Conservation (phyloP, 192 early-diverging fungal species). For the Paraglomus occultum region DNA sequence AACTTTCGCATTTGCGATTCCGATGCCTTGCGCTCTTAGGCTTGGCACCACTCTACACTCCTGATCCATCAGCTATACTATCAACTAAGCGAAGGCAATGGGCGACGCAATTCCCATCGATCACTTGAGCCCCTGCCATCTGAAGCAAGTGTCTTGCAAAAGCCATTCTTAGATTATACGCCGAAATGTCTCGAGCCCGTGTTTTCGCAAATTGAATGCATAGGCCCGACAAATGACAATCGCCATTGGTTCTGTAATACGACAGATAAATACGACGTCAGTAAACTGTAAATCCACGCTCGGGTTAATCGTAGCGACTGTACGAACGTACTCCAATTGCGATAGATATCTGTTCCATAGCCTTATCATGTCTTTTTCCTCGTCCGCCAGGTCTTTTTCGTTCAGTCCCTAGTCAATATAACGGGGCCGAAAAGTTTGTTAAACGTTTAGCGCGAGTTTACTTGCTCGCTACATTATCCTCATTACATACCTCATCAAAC, state of each 20-base stretch:
- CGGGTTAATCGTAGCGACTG: not conserved
- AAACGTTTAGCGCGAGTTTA: not conserved
- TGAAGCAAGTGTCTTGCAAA: constrained; percentile 24
- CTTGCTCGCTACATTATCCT: not conserved
- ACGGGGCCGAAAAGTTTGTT: not conserved
- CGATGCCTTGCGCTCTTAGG: too few species aligned
- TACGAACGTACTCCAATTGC: constrained; percentile 7
- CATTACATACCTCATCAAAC: constrained; percentile 18
- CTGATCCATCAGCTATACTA: not conserved
- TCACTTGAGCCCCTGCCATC: constrained; percentile 10
- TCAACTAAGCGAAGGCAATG: constrained; percentile 24
- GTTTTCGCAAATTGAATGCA: constrained; percentile 26
- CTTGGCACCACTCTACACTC: too few species aligned
- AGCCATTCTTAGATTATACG: constrained; percentile 18
- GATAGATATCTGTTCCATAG: constrained; percentile 26
- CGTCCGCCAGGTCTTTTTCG: constrained; percentile 16
- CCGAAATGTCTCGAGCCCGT: constrained; percentile 8
- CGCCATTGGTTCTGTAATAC: constrained; percentile 19
- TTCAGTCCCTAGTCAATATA: constrained; percentile 10
- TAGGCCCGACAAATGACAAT: constrained; percentile 23
- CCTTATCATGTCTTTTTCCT: constrained; percentile 26
- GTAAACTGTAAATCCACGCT: not conserved
- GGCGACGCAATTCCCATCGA: constrained; percentile 17
- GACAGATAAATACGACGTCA: not conserved
- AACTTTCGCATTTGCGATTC: too few species aligned